These are phyloP conservation scores for Candida railenensis DNA, from an alignment of 805 yeast genomes.

Conservation along the genomic window DNA sequence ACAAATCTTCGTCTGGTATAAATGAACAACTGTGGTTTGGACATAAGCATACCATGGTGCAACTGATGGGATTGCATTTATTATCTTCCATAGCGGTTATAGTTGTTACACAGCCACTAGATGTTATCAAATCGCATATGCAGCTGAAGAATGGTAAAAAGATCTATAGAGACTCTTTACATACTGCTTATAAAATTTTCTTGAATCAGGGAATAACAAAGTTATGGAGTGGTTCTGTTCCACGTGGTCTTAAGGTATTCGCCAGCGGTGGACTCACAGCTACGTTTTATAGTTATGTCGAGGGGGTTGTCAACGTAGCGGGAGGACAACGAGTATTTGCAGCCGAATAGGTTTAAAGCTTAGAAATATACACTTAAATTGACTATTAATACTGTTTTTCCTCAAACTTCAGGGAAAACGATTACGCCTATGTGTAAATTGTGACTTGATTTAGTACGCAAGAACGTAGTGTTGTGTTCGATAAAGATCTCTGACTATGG, in stretches of 20 bases:
- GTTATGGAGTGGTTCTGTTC: slow-evolving; percentile 36
- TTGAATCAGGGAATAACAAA: slow-evolving; percentile 30
- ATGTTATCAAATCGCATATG: slow-evolving; percentile 82
- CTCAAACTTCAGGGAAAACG: too few species aligned
- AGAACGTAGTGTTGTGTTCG: too few species aligned
- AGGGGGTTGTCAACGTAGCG: slow-evolving; percentile 25
- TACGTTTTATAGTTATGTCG: slow-evolving; percentile 35
- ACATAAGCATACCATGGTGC: slow-evolving; percentile 37
- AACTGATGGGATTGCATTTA: slow-evolving; percentile 51
- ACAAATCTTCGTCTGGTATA: slow-evolving; percentile 9
- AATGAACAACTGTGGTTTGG: slow-evolving; percentile 43
- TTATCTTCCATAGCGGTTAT: slow-evolving; percentile 73
- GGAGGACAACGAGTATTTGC: slow-evolving; percentile 33
- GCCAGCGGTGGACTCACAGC: slow-evolving; percentile 44
- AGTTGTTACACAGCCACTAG: slow-evolving; percentile 82
- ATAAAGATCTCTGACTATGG: too few species aligned
- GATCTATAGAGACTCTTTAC: slow-evolving; percentile 59
- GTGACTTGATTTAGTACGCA: too few species aligned
- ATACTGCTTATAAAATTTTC: slow-evolving; percentile 36
- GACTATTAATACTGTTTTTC: too few species aligned
- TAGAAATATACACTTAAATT: too few species aligned
- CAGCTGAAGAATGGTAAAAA: slow-evolving; percentile 70
- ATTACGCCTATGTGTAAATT: too few species aligned
- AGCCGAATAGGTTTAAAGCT: slow-evolving; percentile 4
- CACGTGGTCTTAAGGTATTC: slow-evolving; percentile 39